phyloP scores from a whole-genome alignment of 2,329 filamentous ascomycete species.

The Scorias spongiosa region DNA sequence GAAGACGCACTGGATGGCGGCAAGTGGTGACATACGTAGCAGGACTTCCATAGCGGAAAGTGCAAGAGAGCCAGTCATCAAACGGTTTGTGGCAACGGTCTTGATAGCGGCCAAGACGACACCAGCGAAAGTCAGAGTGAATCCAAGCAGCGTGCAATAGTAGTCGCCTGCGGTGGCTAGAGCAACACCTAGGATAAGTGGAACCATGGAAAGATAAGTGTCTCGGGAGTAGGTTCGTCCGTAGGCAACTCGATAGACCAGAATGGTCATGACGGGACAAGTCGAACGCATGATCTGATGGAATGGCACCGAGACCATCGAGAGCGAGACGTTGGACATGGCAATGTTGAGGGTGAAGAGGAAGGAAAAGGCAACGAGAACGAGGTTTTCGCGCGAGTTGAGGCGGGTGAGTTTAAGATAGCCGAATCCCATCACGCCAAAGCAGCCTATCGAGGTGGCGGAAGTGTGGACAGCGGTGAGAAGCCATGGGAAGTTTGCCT shows the following conservation, averaged over 20 bases:
- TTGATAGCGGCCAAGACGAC: conserved; percentile 30
- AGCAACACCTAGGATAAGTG: conserved; percentile 44
- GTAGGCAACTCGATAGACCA: conserved; percentile 45
- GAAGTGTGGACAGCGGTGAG: conserved; percentile 43
- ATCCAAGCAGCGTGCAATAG: conserved; percentile 42
- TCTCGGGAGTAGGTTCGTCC: conserved; percentile 38
- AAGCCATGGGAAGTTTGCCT: conserved; percentile 48
- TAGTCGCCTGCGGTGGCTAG: conserved; percentile 48
- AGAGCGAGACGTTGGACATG: conserved; percentile 46
- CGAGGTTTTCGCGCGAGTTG: conserved; percentile 37
- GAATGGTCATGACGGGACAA: conserved; percentile 45
- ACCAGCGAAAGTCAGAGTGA: conserved; percentile 23
- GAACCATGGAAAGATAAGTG: conserved; percentile 45
- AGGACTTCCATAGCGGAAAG: conserved; percentile 45
- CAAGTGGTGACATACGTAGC: conserved; percentile 47
- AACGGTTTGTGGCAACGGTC: conserved; percentile 48
- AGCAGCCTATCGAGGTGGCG: conserved; percentile 43
- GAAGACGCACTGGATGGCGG: conserved; percentile 39
- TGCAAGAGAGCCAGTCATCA: conserved; percentile 46
- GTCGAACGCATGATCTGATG: conserved; percentile 50
- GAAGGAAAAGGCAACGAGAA: conserved; percentile 43
- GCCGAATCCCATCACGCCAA: conserved; percentile 35
- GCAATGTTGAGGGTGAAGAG: conserved; percentile 51
- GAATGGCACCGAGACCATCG: conserved; percentile 49
- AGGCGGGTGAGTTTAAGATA: conserved; percentile 39